Evolutionary conservation across 805 yeast species (phyloP), one percentile per base, ranked within the genome.

Genomic region (Wickerhamomyces canadensis): DNA sequence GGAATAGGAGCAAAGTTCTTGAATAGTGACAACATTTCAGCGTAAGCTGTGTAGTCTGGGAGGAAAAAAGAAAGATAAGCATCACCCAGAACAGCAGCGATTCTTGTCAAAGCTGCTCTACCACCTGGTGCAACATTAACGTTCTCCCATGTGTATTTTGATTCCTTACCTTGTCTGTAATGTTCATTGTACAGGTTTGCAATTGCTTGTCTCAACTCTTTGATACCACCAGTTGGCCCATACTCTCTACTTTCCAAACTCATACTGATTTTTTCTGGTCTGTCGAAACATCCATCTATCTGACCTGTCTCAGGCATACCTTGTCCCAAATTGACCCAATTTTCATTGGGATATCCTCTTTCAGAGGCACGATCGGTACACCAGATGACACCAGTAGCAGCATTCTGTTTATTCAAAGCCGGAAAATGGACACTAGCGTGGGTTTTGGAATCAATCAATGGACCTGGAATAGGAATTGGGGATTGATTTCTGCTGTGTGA

Each of bases 71-170:
- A 70, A 33, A 76, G 55, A 52, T 76, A 76, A 48, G 80, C 75
- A 55, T 76, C 80, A 37, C 71, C 65, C 37, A 76, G 64, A 40
- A 76, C 73, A 13, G 81, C 73, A 14, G 82, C 82, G 43, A 76
- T 76, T 53, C 82, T 67, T 5, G 77, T 76, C 43, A 76, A 57
- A 0, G 81, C 82, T 17, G 80, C 79, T 47, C 82, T 61, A 2
- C 82, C 82, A 25, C 82, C 82, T 8, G 82, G 82, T 1, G 77
- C 80, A 45, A 76, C 65, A 51, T 80, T 76, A 24, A 76, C 81
- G 49, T 76, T 76, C 49, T 74, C 78, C 51, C 57, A 71, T 12
- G 81, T 74, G 51, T 76, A 76, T 54, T 76, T 67, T n/a, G 78
- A 72, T 16, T 52, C 44, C 49, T 61, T 64, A 35, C 65, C 68